Percentiles rank a stretch among this genome's conserved stretches.
Conservation (phyloP, 139 green algal species). For the Haematococcus sp. region DNA sequence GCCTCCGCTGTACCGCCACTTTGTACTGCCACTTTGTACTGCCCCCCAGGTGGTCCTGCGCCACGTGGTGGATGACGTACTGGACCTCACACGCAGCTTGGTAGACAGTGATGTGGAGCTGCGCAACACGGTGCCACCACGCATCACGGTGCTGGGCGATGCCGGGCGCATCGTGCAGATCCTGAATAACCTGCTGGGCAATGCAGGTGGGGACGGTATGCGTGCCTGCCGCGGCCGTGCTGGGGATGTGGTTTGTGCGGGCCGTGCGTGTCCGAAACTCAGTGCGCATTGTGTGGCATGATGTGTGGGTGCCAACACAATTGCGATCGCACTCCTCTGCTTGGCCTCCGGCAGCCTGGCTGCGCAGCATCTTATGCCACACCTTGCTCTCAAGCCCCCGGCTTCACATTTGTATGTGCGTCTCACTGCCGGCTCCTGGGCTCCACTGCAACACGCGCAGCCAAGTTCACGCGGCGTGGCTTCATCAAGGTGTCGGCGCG, state of each 20-base stretch:
- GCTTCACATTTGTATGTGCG: not conserved
- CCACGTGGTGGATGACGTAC: slow-evolving; percentile 44
- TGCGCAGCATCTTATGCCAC: no score
- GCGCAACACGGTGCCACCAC: slow-evolving; percentile 27
- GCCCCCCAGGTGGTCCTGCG: slow-evolving; percentile 39
- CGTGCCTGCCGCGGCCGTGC: not conserved
- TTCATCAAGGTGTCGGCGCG: slow-evolving; percentile 31
- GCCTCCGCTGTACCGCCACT: no score
- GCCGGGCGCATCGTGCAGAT: slow-evolving; percentile 36
- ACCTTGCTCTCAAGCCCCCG: no score
- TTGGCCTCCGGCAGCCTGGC: no score
- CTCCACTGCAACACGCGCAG: no score
- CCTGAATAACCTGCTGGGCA: slow-evolving; percentile 53
- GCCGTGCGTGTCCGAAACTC: not conserved
- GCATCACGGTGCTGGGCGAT: slow-evolving; percentile 30
- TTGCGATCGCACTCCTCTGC: not conserved
- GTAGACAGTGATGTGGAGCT: slow-evolving; percentile 32
- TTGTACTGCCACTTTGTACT: no score
- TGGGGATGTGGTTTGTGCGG: not conserved
- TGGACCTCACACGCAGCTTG: slow-evolving; percentile 43
- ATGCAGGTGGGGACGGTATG: slow-evolving; percentile 26
- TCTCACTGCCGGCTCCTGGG: no score
- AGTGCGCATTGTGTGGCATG: no score
- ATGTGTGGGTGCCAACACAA: no score
- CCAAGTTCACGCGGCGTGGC: slow-evolving; percentile 47